Evolutionary conservation across 2,329 filamentous ascomycete genomes (phyloP), one percentile per base, ranked within the genome.

Genomic region (Colletotrichum sp.): DNA sequence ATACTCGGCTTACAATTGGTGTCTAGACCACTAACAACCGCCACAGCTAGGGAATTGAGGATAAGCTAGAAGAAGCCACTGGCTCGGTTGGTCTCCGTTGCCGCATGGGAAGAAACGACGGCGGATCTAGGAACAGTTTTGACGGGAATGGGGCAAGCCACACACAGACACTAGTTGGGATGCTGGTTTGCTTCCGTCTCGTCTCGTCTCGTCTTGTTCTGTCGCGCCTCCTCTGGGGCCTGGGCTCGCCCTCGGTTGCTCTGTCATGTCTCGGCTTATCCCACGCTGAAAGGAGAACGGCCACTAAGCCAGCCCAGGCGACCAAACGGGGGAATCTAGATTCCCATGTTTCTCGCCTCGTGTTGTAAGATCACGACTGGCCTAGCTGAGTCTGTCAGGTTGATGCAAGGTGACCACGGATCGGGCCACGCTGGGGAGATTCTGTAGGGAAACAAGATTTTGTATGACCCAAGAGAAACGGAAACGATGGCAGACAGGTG

Each of bases 151-250:
- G 70, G 36, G 48, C 70, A 69, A 76, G 74, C 74, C 74, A 76
- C 74, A 76, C 16, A 52, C 44, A 68, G 70, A 63, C 59, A 68
- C 74, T 76, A 76, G 70, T 69, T 75, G 36, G 64, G 63, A 67
- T 73, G 39, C 22, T 75, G 73, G 73, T 73, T 73, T 73, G 70
- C 64, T 74, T 76, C 74, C 74, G 74, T 76, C 74, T 76, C 70
- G 74, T 76, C 64, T 75, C 73, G 73, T 75, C 63, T 75, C 73
- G 74, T 73, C 64, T 76, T 63, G 63, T 75, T 55, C 69, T 75
- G 63, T 75, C 59, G 73, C 52, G 69, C 57, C 55, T 68, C 34
- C 44, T 68, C 73, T 75, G 32, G 64, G n/a, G 64, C 70, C 74
- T 64, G 65, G 74, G 57, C 65, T 65, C 32, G 70, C 48, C 44